These are phyloP conservation scores for Capsicum baccatum DNA, from an alignment of 257 asterid genomes.

Conservation along the genomic window DNA sequence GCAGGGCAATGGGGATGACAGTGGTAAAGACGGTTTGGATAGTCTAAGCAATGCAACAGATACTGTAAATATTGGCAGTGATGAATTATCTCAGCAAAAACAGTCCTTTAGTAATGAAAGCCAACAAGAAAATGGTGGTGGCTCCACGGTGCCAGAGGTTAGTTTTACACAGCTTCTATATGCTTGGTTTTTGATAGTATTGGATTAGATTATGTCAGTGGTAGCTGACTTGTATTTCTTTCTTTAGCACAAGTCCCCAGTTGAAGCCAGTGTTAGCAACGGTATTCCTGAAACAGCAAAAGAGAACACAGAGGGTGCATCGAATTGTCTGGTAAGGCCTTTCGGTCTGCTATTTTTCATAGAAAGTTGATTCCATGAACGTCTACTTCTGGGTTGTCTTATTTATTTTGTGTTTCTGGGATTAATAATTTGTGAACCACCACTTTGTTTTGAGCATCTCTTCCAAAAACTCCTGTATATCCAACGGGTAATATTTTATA, in stretches of 20 bases:
- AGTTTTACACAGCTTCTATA: slow-evolving; percentile 23
- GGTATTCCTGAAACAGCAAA: slow-evolving; percentile 24
- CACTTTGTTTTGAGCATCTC: not conserved
- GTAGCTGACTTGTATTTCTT: slow-evolving; percentile 6
- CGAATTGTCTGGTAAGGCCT: slow-evolving; percentile 15
- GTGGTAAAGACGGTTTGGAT: slow-evolving; percentile 29
- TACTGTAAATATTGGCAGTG: slow-evolving; percentile 27
- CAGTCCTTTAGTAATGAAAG: slow-evolving; percentile 23
- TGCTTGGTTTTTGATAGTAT: not conserved
- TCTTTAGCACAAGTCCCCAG: slow-evolving; percentile 31
- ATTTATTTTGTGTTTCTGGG: not conserved
- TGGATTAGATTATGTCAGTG: not conserved
- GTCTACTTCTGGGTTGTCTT: not conserved
- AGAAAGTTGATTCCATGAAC: not conserved
- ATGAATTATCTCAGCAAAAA: slow-evolving; percentile 35
- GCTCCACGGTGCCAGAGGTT: slow-evolving; percentile 40
- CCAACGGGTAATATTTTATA: not conserved
- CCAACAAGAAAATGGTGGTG: slow-evolving; percentile 39
- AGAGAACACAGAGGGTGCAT: slow-evolving; percentile 32
- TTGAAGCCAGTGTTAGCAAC: slow-evolving; percentile 32
- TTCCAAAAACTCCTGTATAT: not conserved
- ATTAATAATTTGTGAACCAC: not conserved
- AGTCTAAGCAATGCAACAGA: slow-evolving; percentile 23
- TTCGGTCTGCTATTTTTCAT: not conserved
- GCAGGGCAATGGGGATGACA: slow-evolving; percentile 40